These are phyloP conservation scores for Marasmius fiardii DNA, from an alignment of 1,284 basidiomycete species.

Conservation along the genomic window DNA sequence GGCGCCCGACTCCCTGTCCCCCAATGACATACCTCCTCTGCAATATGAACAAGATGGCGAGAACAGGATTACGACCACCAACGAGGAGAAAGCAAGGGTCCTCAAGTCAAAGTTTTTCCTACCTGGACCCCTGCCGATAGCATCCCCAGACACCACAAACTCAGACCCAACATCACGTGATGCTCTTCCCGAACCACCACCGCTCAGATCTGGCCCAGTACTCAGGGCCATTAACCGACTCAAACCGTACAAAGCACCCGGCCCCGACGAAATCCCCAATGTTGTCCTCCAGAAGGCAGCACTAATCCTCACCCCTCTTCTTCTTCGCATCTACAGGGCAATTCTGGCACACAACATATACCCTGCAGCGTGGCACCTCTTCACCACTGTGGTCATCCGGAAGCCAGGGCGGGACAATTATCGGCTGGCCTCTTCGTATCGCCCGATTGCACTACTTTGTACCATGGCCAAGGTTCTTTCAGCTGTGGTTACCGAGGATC, in stretches of 20 bases:
- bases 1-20: no score
- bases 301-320: neutral
- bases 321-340: neutral
- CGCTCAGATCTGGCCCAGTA: conserved; percentile 16
- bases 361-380: conserved; percentile 16
- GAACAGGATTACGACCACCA: conserved; percentile 10
- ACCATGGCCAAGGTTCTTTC: conserved; percentile 24
- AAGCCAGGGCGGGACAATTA: conserved; percentile 25
- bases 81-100: conserved; percentile 24
- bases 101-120: conserved; percentile 31
- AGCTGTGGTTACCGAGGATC: conserved; percentile 19
- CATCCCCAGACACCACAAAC: neutral
- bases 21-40: conserved; percentile 28
- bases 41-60: conserved; percentile 3
- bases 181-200: conserved; percentile 14
- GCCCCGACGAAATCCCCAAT: conserved; percentile 23
- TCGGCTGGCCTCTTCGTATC: conserved; percentile 21
- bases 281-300: conserved; percentile 13
- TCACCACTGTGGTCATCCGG: conserved; percentile 17
- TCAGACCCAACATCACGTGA: neutral
- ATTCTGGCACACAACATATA: conserved; percentile 5
- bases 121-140: conserved; percentile 8
- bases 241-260: conserved; percentile 22
- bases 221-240: conserved; percentile 17
- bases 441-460: conserved; percentile 25